These are phyloP conservation scores for Macadamia integrifolia DNA, from an alignment of 164 flowering plant genomes.

Conservation along the genomic window DNA sequence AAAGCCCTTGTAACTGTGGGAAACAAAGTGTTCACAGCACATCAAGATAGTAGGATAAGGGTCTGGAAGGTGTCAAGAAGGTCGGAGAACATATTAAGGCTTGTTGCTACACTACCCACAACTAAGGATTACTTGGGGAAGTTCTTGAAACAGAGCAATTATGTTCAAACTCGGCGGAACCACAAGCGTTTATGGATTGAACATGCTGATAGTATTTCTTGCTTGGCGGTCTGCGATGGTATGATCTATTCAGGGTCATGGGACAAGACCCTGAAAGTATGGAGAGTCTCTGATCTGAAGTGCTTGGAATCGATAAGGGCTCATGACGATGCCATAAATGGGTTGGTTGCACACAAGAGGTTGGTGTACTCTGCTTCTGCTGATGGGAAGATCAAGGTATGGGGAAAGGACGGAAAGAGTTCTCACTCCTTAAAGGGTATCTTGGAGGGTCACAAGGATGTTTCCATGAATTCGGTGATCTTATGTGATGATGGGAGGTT, in stretches of 20 bases:
- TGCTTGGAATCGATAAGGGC: constrained; percentile 88
- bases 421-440: constrained; percentile 47
- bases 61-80: constrained; percentile 86
- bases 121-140: constrained; percentile 77
- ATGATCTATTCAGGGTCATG: constrained; percentile 90
- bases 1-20: constrained; percentile 74
- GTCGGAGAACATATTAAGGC: constrained; percentile 69
- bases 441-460: constrained; percentile 74
- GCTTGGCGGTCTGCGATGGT: constrained; percentile 59
- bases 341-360: constrained; percentile 46
- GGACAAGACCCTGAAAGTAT: constrained; percentile 91
- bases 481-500: constrained; percentile 55
- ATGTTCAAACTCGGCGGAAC: constrained; percentile 73
- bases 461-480: constrained; percentile 63
- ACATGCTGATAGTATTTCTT: constrained; percentile 90
- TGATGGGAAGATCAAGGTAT: constrained; percentile 85
- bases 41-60: constrained; percentile 79
- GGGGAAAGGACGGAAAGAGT: constrained; percentile 41
- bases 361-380: constrained; percentile 79
- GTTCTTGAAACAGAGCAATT: constrained; percentile 86
- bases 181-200: constrained; percentile 88
- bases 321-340: constrained; percentile 92
- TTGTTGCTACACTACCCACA: constrained; percentile 74
- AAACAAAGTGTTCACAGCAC: constrained; percentile 83
- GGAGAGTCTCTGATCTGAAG: constrained; percentile 80